Conservation (phyloP, 306 rosid genomes). For the Gillenia trifoliata region DNA sequence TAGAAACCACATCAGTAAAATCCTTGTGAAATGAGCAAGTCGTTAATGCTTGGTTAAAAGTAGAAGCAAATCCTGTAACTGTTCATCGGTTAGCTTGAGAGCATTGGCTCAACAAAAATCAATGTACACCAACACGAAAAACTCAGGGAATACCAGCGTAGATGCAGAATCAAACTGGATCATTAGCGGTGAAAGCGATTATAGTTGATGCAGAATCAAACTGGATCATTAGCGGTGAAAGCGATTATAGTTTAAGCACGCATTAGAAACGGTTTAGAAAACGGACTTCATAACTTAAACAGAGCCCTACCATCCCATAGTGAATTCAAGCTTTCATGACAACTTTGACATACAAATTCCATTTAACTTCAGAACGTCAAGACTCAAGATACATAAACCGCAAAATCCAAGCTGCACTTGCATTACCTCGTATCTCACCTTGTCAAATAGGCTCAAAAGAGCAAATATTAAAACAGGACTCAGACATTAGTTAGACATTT, state of each 20-base stretch:
- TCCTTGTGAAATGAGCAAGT: no score
- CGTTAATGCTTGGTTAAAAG: neutral
- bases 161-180: neutral
- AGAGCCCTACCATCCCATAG: neutral
- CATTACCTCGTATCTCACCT: neutral
- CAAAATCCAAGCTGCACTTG: neutral
- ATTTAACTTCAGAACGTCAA: neutral
- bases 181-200: neutral
- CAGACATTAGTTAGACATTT: neutral
- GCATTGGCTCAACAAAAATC: no score
- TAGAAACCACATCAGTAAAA: no score
- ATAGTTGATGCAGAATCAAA: no score
- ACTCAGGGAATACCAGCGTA: neutral
- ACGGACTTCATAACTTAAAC: neutral
- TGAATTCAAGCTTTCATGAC: neutral
- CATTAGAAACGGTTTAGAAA: neutral
- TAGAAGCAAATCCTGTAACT: neutral
- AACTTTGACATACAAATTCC: neutral
- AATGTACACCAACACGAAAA: neutral
- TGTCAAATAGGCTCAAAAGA: neutral
- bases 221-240: no score
- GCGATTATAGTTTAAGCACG: neutral
- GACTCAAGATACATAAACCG: neutral
- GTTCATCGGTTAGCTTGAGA: neutral
- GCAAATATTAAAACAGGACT: neutral